A percentile compares a stretch with the other conserved stretches of the same genome.
These are phyloP conservation scores for Trifolium repens DNA, from an alignment of 306 rosid genomes.

Conservation along the genomic window DNA sequence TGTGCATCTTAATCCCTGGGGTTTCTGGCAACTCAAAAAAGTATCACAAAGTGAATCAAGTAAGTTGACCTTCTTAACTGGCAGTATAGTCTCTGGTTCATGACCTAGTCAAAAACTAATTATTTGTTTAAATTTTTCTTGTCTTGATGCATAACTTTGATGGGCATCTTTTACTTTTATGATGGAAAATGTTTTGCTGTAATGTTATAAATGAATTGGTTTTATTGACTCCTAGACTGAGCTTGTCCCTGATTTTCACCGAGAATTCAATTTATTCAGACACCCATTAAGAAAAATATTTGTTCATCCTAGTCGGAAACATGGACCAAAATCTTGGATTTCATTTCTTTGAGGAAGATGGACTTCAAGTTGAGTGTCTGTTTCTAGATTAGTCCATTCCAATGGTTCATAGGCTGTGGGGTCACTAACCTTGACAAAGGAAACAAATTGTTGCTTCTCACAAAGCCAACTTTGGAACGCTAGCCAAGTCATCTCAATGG, in stretches of 20 bases:
- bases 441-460: not conserved
- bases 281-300: slow-evolving; percentile 13
- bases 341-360: slow-evolving; percentile 11
- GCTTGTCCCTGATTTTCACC: not conserved
- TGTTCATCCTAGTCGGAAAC: slow-evolving; percentile 18
- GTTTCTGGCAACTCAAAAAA: slow-evolving; percentile 64
- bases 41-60: slow-evolving; percentile 54
- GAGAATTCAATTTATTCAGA: slow-evolving; percentile 3
- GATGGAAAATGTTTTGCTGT: slow-evolving; percentile 19
- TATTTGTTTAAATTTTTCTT: slow-evolving; percentile 28
- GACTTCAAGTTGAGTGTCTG: not conserved
- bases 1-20: slow-evolving; percentile 88
- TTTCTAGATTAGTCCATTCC: slow-evolving; percentile 23
- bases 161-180: slow-evolving; percentile 17
- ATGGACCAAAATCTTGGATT: slow-evolving; percentile 32
- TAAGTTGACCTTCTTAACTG: slow-evolving; percentile 45
- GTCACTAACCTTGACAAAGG: not conserved
- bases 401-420: not conserved
- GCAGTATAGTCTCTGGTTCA: slow-evolving; percentile 20
- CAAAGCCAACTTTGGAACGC: not conserved
- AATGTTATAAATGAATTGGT: slow-evolving; percentile 2
- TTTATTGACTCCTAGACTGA: slow-evolving; percentile 23
- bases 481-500: not conserved
- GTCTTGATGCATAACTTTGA: not conserved
- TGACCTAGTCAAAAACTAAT: slow-evolving; percentile 30